These are phyloP conservation scores for Colletotrichum viniferum DNA, from an alignment of 2,329 filamentous ascomycete species.

Conservation along the genomic window DNA sequence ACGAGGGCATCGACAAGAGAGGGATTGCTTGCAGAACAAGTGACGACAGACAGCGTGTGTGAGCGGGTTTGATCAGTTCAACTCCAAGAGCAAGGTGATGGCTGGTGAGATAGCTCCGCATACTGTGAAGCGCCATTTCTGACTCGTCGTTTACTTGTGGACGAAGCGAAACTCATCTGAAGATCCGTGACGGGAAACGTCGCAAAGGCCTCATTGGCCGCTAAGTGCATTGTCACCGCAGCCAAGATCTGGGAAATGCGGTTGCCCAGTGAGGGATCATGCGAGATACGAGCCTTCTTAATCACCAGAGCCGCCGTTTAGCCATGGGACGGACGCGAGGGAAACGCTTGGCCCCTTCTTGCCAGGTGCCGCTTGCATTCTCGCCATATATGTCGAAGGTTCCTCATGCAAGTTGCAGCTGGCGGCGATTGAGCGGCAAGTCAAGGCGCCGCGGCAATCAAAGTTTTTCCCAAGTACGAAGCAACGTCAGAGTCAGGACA, in stretches of 20 bases:
- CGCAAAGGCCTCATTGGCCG: neutral
- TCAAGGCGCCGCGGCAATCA: neutral
- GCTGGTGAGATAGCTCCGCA: neutral
- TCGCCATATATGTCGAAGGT: neutral
- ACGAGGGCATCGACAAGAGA: neutral
- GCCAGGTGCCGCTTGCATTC: neutral
- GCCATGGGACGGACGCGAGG: neutral
- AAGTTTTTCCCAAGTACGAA: neutral
- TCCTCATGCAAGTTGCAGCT: neutral
- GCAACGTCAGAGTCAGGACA: neutral
- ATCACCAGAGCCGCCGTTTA: neutral
- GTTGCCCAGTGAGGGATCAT: neutral
- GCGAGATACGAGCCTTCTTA: neutral
- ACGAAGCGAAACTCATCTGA: conserved; percentile 18
- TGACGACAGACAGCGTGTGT: neutral
- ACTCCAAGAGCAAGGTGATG: neutral
- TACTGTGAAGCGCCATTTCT: neutral
- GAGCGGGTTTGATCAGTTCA: neutral
- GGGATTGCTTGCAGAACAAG: neutral
- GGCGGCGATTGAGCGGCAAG: neutral
- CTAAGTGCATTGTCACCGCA: neutral
- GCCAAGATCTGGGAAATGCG: neutral
- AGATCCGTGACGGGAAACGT: conserved; percentile 16
- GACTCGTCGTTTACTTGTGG: conserved; percentile 12
- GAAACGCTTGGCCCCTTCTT: neutral